Conservation (phyloP, 1,284 basidiomycete species). For the Rhodotorula sp. region DNA sequence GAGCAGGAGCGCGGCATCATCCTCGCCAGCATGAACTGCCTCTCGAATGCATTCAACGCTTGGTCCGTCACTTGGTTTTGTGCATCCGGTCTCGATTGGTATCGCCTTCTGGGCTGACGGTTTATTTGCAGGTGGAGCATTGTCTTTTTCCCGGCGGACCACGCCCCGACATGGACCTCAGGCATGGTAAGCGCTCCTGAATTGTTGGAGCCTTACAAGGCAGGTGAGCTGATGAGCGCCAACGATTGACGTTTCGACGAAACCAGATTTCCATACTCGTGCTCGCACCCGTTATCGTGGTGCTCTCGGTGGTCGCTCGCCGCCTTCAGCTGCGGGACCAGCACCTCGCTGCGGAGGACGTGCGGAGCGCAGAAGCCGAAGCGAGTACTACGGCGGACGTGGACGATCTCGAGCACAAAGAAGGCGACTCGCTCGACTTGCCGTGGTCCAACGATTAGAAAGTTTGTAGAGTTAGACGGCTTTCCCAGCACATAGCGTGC, state of each 20-base stretch:
- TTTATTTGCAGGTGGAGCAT: conserved; percentile 42
- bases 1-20: conserved; percentile 46
- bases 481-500: not conserved
- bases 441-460: no score
- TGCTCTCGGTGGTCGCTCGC: conserved; percentile 1
- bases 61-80: not conserved
- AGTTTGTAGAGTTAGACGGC: no score
- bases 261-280: conserved; percentile 35
- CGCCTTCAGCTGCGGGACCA: conserved; percentile 17
- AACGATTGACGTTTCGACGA: no score
- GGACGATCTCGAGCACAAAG: not conserved
- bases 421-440: not conserved
- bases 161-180: conserved; percentile 41
- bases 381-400: no score
- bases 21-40: conserved; percentile 36
- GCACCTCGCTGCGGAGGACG: not conserved
- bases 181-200: conserved; percentile 38
- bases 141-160: conserved; percentile 42
- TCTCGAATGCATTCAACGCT: conserved; percentile 38
- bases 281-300: conserved; percentile 17
- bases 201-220: no score
- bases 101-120: not conserved
- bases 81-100: not conserved
- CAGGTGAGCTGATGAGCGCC: not conserved
- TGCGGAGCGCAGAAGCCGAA: not conserved